Base-by-base conservation (phyloP, 2,329 filamentous ascomycete genomes). In the Diplocarpon mali region DNA sequence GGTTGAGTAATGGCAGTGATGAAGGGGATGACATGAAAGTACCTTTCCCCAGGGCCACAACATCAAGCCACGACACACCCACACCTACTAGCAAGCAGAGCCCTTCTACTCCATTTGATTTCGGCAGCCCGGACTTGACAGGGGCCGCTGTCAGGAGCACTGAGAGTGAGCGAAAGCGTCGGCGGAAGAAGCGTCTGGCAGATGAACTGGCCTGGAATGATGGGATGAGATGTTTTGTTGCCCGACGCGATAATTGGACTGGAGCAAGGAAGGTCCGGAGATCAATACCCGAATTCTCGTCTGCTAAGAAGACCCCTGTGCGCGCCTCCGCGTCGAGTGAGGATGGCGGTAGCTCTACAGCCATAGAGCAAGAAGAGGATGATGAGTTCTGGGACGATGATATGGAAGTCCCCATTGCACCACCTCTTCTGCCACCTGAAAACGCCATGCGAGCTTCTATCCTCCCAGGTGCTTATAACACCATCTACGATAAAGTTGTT, bases 401-500 rank as follows among this genome's bases (percentile, higher is more conserved):
- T 14, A 56, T 52, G 2, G 57, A 61, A 31, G 48, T 95, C 3
- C 89, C 89, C 0, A 64, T 94, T 40, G 77, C 82, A 0, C 73
- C 77, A 5, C 83, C 85, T 1, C 67, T 93, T 5, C 70, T 95
- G 5, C 83, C 87, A 5, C 68, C 76, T 1, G 71, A 74, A 38
- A 89, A 94, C 59, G 74, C 81, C 0, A 79, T 95, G 63, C 83
- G 89, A 45, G 74, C 79, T 27, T 82, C 79, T 28, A 92, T 95
- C 56, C 80, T 72, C 0, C 78, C 85, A 0, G 66, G 73, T 13
- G 74, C 83, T 44, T 94, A 95, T 63, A 69, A 80, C 0, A 84
- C 83, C 38, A 85, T 96, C 45, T 95, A 94, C 68, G 83, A 84
- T 60, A 95, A 95, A 65, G 83, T 95, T 40, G 80, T 95, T 35